phyloP scores from a whole-genome alignment of 371 early-diverging fungal species.

The Mortierella sp. region DNA sequence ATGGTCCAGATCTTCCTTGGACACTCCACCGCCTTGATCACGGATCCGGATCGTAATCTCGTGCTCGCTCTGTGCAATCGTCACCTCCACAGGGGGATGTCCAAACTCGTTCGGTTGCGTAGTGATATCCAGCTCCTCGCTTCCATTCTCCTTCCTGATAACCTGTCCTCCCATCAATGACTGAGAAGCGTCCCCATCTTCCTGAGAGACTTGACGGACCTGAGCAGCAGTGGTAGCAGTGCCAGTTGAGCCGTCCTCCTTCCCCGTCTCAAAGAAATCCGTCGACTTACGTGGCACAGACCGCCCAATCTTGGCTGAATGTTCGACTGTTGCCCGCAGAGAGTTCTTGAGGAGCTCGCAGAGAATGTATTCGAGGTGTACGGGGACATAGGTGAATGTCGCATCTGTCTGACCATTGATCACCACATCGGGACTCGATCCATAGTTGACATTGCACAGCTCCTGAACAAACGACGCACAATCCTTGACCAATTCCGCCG shows the following conservation, averaged over 20 bases:
- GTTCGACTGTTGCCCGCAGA: constrained; percentile 92
- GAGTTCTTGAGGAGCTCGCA: constrained; percentile 95
- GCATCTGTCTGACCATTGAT: constrained; percentile 88
- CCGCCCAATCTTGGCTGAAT: constrained; percentile 67
- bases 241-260: background rate
- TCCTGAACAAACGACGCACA: constrained; percentile 86
- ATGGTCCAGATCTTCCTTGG: constrained; percentile 76
- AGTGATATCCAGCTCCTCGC: constrained; percentile 32
- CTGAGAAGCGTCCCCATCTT: background rate
- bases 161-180: background rate
- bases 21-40: constrained; percentile 95
- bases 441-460: constrained; percentile 94
- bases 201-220: background rate
- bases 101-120: constrained; percentile 52
- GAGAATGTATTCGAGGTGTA: constrained; percentile 95
- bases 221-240: background rate
- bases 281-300: constrained; percentile 15
- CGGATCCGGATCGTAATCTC: constrained; percentile 91
- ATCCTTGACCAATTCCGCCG: constrained; percentile 73
- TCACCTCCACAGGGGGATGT: constrained; percentile 87
- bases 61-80: constrained; percentile 82
- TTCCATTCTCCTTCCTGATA: background rate
- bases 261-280: background rate
- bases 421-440: constrained; percentile 82
- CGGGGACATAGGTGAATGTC: constrained; percentile 90